Conservation (phyloP, 371 early-diverging fungal genomes). For the Apophysomyces trapeziformis region DNA sequence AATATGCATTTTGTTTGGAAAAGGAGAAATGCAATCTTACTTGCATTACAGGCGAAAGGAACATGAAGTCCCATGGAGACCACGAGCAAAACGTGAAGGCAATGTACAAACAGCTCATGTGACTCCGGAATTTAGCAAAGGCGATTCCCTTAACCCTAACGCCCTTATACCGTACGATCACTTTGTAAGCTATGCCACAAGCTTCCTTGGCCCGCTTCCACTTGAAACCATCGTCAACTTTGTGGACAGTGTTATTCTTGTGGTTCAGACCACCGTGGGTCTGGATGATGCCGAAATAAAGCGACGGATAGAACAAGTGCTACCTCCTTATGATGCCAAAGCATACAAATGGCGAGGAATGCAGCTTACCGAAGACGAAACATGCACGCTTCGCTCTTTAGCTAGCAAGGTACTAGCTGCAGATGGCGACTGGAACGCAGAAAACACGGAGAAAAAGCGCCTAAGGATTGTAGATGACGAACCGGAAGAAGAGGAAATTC, state of each 20-base stretch:
- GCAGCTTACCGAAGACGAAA: not conserved
- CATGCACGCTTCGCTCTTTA: not conserved
- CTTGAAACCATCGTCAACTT: constrained; percentile 10
- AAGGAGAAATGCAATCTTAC: not conserved
- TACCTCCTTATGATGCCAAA: constrained; percentile 13
- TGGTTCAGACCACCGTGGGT: constrained; percentile 4
- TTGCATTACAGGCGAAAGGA: not conserved
- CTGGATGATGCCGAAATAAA: constrained; percentile 14
- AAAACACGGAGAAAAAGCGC: not conserved
- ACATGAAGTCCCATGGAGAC: not conserved
- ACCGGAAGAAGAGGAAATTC: not conserved
- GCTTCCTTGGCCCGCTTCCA: constrained; percentile 10
- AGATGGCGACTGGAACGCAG: not conserved
- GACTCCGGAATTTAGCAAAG: constrained; percentile 8
- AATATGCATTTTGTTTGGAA: not conserved
- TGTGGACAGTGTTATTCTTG: constrained; percentile 15
- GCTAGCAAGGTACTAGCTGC: not conserved
- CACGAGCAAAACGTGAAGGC: not conserved
- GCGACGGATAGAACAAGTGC: constrained; percentile 13
- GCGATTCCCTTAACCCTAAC: not conserved
- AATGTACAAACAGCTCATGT: constrained; percentile 21
- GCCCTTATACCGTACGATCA: constrained; percentile 16
- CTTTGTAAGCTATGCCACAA: constrained; percentile 18
- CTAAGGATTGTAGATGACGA: constrained; percentile 2
- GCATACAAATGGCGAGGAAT: constrained; percentile 14